These are phyloP conservation scores for Geotrichum candidum DNA, from an alignment of 1,139 yeast species.

Conservation along the genomic window DNA sequence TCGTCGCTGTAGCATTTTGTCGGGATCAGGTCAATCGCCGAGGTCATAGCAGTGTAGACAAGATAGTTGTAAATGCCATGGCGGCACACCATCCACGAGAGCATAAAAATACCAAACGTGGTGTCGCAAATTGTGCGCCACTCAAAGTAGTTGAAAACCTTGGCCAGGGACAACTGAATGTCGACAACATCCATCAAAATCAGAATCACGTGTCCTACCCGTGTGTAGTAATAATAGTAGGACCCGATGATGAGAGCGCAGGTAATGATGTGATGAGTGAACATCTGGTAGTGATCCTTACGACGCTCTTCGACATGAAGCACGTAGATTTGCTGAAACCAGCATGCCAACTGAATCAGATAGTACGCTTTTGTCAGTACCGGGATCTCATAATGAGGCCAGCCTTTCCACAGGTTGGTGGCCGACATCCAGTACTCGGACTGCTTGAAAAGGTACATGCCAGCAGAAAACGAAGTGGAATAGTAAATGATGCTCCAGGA, in stretches of 20 bases:
- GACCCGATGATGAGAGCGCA: constrained; percentile 63
- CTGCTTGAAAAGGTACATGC: constrained; percentile 50
- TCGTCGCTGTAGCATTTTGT: constrained; percentile 26
- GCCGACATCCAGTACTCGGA: constrained; percentile 58
- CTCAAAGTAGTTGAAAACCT: constrained; percentile 70
- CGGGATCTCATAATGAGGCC: constrained; percentile 59
- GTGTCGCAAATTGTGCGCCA: constrained; percentile 55
- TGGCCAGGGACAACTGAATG: constrained; percentile 63
- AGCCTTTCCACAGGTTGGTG: constrained; percentile 56
- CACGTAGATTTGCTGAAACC: constrained; percentile 77
- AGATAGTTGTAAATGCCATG: constrained; percentile 72
- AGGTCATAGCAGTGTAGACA: constrained; percentile 39
- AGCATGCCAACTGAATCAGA: constrained; percentile 62
- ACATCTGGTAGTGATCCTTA: constrained; percentile 82
- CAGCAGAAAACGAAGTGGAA: constrained; percentile 49
- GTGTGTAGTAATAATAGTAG: constrained; percentile 63
- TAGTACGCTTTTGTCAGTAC: constrained; percentile 59
- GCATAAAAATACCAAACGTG: constrained; percentile 60
- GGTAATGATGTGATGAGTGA: constrained; percentile 81
- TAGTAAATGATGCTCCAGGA: constrained; percentile 71
- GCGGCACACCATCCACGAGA: constrained; percentile 65
- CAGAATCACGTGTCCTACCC: constrained; percentile 74
- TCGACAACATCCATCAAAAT: constrained; percentile 83
- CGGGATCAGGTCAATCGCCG: constrained; percentile 27
- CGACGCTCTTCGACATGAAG: constrained; percentile 71